Evolutionary conservation across 1,284 basidiomycete genomes (phyloP).

Genomic region (Xerocomus cyaneibrunnescens): DNA sequence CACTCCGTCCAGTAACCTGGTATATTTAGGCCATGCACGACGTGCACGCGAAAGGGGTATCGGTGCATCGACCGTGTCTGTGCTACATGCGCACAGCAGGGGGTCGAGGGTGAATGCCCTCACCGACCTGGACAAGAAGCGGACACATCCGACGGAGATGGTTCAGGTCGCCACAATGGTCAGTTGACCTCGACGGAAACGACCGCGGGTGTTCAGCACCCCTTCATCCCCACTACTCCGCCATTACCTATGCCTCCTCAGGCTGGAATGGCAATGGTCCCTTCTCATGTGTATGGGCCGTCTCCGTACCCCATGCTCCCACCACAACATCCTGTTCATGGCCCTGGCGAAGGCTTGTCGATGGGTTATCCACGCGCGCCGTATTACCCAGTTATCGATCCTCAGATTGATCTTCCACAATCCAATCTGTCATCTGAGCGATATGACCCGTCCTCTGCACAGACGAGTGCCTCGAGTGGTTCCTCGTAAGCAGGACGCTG

Average conservation of each 20-base stretch:
- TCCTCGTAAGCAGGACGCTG: conserved; percentile 19
- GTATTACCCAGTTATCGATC: conserved; percentile 43
- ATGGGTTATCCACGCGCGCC: conserved; percentile 25
- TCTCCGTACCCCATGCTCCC: conserved; percentile 32
- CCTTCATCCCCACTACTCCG: conserved; percentile 16
- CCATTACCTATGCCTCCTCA: conserved; percentile 21
- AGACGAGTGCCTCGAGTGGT: conserved; percentile 3
- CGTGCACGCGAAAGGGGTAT: conserved; percentile 47
- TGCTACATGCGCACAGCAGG: conserved; percentile 42
- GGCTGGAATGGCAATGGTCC: conserved; percentile 19
- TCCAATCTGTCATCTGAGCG: conserved; percentile 37
- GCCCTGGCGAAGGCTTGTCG: conserved; percentile 20
- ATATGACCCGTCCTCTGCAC: conserved; percentile 30
- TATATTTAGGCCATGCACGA: conserved; percentile 44
- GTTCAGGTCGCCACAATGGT: conserved; percentile 11
- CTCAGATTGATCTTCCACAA: conserved; percentile 37
- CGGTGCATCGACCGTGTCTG: conserved; percentile 51
- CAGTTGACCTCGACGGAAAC: conserved; percentile 11
- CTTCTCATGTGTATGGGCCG: conserved; percentile 24
- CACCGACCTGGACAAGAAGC: conserved; percentile 37
- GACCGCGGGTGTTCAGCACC: conserved; percentile 6
- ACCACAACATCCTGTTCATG: conserved; percentile 21
- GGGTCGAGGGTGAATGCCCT: conserved; percentile 42
- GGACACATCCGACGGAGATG: conserved; percentile 36
- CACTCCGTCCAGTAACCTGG: conserved; percentile 4